phyloP scores from a whole-genome alignment of 2,329 filamentous ascomycete genomes.

The Colletotrichum lupini region DNA sequence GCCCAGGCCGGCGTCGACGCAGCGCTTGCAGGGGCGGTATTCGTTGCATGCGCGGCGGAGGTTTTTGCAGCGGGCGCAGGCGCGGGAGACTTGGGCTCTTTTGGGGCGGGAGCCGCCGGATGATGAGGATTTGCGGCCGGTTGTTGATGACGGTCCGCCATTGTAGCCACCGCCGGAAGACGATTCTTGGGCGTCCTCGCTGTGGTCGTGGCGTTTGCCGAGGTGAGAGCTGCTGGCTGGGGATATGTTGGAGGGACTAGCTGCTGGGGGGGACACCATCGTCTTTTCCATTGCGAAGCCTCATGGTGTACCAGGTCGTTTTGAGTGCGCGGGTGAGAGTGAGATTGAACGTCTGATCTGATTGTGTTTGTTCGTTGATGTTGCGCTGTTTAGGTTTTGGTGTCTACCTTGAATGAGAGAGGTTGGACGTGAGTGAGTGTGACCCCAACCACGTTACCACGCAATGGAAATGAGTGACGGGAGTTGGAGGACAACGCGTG shows the following conservation, averaged over 20 bases:
- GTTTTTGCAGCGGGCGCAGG: constrained; percentile 55
- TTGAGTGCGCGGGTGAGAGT: neutral
- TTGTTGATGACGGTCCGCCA: neutral
- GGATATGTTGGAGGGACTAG: constrained; percentile 33
- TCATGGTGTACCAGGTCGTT: constrained; percentile 19
- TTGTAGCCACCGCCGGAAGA: neutral
- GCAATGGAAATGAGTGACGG: neutral
- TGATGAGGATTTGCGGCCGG: constrained; percentile 12
- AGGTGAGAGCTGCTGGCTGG: constrained; percentile 34
- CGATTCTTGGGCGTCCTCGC: constrained; percentile 21
- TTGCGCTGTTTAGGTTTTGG: neutral
- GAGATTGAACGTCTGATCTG: too few species aligned
- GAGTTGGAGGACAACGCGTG: neutral
- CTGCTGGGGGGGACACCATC: constrained; percentile 33
- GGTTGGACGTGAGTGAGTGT: constrained; percentile 10
- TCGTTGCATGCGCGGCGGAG: constrained; percentile 58
- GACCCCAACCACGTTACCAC: neutral
- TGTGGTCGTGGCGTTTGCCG: constrained; percentile 22
- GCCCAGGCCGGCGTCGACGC: constrained; percentile 52
- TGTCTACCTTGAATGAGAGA: neutral
- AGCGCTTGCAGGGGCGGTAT: constrained; percentile 55
- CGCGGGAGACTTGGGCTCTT: constrained; percentile 52
- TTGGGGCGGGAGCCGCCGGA: constrained; percentile 21
- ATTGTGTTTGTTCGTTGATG: too few species aligned
- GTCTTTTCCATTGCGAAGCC: constrained; percentile 30